Base-by-base conservation (phyloP, 1,139 yeast species). In the Protomyces inouyei region DNA sequence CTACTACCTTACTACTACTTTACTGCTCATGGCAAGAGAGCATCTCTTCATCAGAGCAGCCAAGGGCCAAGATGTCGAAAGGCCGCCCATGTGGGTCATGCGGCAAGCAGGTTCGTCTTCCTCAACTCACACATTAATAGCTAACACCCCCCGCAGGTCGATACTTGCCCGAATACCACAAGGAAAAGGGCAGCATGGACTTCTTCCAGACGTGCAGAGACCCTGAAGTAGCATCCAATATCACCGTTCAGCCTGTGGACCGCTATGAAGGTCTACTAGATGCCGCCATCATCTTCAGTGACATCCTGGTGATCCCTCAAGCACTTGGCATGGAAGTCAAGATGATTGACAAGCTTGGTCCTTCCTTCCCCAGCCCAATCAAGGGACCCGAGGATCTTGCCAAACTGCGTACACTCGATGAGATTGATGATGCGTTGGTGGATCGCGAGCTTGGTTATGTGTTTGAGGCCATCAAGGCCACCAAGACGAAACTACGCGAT, bases 71-170 rank as follows among this genome's bases (percentile, higher is more conserved):
- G 79, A 79, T 70, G 97, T 93, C 57, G 98, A 93, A 77, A 85
- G 98, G 74, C 97, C 98, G 0, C 98, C 98, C 32, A 85, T 93
- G 67, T 93, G 98, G 98, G 88, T 93, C 71, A 93, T 93, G 71
- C 69, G 70, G 68, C 28, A 45, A 61, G 56, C 52, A 10, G 48
- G 48, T 43, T 0, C 16, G 48, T 16, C 6, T 10, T 18, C 32
- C 2, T 10, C n/a, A 16, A 25, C 37, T 14, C 9, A 23, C 10
- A 5, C 23, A 16, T 23, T 61, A 43, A 38, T 21, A 36, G 16
- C 18, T 5, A 83, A 95, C 2, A 28, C 8, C 5, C 32, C 32
- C 95, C 93, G 2, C 46, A 43, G 95, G 95, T n/a, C 79, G 95
- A 65, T 76, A 76, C 66, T 69, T 76, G 35, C 79, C 79, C 12